These are phyloP conservation scores for Ogataea chonburiensis DNA, from an alignment of 805 yeast species.

Conservation along the genomic window DNA sequence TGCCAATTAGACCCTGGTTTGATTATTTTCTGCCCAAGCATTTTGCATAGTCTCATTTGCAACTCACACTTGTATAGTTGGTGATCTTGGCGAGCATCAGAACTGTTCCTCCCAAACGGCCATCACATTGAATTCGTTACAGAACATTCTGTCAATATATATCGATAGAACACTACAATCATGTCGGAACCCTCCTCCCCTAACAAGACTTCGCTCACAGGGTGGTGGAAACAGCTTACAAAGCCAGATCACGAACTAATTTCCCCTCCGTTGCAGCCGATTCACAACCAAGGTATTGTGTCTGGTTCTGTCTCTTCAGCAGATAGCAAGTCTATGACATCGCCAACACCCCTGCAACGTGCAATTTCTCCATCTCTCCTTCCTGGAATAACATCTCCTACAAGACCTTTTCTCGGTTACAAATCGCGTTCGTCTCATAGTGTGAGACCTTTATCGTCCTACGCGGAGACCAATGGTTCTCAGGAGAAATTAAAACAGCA, in stretches of 20 bases:
- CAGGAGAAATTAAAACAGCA: slow-evolving; percentile 41
- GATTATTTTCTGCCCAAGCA: background rate
- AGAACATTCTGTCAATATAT: background rate
- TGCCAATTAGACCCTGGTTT: slow-evolving; percentile 1
- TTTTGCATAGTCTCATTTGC: background rate
- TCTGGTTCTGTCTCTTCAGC: slow-evolving; percentile 11
- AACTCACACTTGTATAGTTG: background rate
- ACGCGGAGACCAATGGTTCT: slow-evolving; percentile 32
- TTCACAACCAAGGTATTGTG: slow-evolving; percentile 3
- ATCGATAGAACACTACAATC: slow-evolving; percentile 1
- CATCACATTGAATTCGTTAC: too few species aligned
- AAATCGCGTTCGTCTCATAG: slow-evolving; percentile 52
- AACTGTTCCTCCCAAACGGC: too few species aligned
- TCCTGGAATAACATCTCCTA: slow-evolving; percentile 32
- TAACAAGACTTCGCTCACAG: slow-evolving; percentile 27
- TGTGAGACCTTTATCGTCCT: slow-evolving; percentile 34
- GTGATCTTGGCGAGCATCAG: too few species aligned
- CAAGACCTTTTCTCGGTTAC: slow-evolving; percentile 48
- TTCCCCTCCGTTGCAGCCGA: slow-evolving; percentile 17
- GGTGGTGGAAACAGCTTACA: slow-evolving; percentile 34
- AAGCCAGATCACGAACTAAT: slow-evolving; percentile 18
- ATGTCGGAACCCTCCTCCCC: slow-evolving; percentile 31
- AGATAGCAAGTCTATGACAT: slow-evolving; percentile 11
- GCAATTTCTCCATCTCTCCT: slow-evolving; percentile 17
- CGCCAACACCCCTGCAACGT: slow-evolving; percentile 15